Conservation (phyloP, 441 rosid species). For the Corymbia citriodora region DNA sequence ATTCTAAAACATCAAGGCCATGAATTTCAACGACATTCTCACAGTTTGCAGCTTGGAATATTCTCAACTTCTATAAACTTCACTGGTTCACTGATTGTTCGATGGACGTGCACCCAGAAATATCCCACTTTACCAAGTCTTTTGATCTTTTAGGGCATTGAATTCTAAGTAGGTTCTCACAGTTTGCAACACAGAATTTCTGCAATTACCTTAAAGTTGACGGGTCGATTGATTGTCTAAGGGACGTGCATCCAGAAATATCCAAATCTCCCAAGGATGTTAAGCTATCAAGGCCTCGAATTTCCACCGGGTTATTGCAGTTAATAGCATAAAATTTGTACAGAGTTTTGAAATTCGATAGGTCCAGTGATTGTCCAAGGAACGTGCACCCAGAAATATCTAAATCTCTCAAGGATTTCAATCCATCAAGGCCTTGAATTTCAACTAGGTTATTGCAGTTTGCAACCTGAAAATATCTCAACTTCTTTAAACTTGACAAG, state of each 20-base stretch:
- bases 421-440: fast-evolving
- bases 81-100: no score
- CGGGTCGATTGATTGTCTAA: neutral
- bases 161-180: no score
- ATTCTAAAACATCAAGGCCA: no score
- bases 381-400: neutral
- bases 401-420: fast-evolving
- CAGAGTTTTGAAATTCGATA: neutral
- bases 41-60: no score
- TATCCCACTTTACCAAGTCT: no score
- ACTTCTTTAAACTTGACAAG: fast-evolving
- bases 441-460: neutral
- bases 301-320: neutral
- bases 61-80: no score
- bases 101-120: no score
- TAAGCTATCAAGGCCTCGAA: neutral
- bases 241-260: neutral
- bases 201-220: no score
- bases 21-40: no score
- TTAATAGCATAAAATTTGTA: no score
- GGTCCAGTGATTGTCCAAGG: fast-evolving
- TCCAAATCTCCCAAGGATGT: fast-evolving
- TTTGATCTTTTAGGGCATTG: no score
- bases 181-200: no score
- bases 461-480: fast-evolving